Conservation (phyloP, 495 filamentous ascomycete species). For the Hypoxylon subgilvum region DNA sequence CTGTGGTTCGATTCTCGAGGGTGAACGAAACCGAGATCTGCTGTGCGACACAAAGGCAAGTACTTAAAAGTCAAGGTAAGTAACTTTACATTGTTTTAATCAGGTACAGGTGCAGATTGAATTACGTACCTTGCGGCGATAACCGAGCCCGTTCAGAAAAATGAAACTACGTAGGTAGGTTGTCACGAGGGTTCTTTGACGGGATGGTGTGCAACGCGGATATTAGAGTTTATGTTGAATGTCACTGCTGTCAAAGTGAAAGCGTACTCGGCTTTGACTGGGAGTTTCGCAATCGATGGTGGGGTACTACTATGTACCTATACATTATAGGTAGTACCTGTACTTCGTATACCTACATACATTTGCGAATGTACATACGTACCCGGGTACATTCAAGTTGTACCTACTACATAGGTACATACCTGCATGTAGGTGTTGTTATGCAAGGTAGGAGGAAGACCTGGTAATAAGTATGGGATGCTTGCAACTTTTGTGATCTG, state of each 20-base stretch:
- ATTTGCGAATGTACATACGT: not conserved
- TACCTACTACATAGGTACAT: not conserved
- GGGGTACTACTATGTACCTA: not conserved
- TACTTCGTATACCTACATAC: not conserved
- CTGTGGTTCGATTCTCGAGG: not conserved
- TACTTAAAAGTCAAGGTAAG: not conserved
- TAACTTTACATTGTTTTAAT: too few species aligned
- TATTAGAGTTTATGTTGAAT: too few species aligned
- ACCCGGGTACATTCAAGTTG: not conserved
- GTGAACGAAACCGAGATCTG: not conserved
- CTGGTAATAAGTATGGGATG: not conserved
- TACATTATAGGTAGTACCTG: not conserved
- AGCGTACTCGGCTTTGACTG: too few species aligned
- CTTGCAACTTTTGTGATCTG: too few species aligned
- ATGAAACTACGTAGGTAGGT: too few species aligned
- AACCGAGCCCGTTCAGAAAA: too few species aligned
- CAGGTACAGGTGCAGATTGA: too few species aligned
- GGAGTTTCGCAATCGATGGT: conserved; percentile 1
- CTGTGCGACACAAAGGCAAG: not conserved
- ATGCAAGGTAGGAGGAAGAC: not conserved
- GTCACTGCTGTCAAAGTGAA: too few species aligned
- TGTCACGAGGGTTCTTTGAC: too few species aligned
- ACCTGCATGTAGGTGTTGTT: not conserved
- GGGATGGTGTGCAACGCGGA: too few species aligned
- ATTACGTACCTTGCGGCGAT: too few species aligned